Evolutionary conservation across 225 moss, liverwort and hornwort species (phyloP), one percentile per base, ranked within the genome.

Genomic region (Ulota crispa): DNA sequence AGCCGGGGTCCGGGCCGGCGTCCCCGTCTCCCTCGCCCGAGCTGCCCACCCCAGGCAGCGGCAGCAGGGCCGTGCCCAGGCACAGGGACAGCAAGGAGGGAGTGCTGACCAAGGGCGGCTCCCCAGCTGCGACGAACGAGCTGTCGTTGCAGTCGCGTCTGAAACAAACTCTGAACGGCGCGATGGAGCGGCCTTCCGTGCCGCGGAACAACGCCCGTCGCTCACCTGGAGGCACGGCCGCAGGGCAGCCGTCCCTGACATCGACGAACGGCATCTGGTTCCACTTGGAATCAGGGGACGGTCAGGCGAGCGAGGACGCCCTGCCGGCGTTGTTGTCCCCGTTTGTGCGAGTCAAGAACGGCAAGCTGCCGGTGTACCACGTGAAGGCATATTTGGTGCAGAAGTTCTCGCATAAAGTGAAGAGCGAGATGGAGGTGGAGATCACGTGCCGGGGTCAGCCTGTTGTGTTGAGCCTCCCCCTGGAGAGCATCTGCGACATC

Each of bases 371-470:
- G 3, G 99, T 99, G 31, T 92, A 68, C 69, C 94, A 91, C 27
- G 94, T 99, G 83, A 99, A 99, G 85, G 94, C 89, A 9, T 99
- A 99, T 62, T 81, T 99, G 75, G 99, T 93, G 19, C 91, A 92
- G 83, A 99, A 99, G 56, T 81, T 99, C 39, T 83, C 81, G 1
- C 88, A 86, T 52, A 90, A 90, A 72, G 85, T 88, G 83, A 90
- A 83, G 73, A 83, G 63, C 32, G 83, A 91, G 78, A 89, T 85
- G 80, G 93, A 98, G 71, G 95, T 99, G 83, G 98, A 99, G 66
- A 99, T 99, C 70, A 99, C 96, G 18, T 99, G 98, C 88, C 90
- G 96, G 11, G 98, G 94, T 13, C 96, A 99, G 86, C 96, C 94
- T 1, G 98, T 99, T 78, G 98, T 99, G 53, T 96, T 94, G 20